Base-by-base conservation (phyloP, 495 filamentous ascomycete species). In the Xylaria palmicola region DNA sequence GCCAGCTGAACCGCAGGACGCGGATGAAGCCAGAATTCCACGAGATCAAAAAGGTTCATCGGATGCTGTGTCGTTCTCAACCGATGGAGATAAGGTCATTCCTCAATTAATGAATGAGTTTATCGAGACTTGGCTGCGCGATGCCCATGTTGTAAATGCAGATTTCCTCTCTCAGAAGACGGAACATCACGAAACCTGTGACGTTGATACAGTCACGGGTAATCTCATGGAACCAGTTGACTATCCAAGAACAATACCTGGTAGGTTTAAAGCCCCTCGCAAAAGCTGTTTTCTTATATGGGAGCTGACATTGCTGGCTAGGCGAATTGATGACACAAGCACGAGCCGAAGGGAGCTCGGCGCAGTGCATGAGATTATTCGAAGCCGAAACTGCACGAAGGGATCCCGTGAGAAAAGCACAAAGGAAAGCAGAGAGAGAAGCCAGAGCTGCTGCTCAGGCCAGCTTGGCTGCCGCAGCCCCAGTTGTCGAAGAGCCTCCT, bases 161-260 rank as follows among this genome's bases (percentile, higher is more conserved):
- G 19, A 53, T 7, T 68, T 74, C 24, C 24, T 63, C 10, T 26
- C 62, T 0, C n/a, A 54, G 20, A 47, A 50, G 0, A 34, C 55
- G 10, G 24, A 36, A 3, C 34, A 60, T 3, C 71, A 77, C 17
- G 70, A 63, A 40, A 36, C 41, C 1, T 67, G 66, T 24, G 76
- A 75, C 19, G 57, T 79, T 15, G 56, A 77, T 48, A 61, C 76
- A 1, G 6, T 45, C 13, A 74, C 65, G 0, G 75, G 76, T 17
- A 3, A 7, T 17, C 63, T 76, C 20, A 27, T 75, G 27, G 29
- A 54, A 6, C 74, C 74, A 0, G 30, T 73, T 4, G 13, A 44
- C 2, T 56, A 71, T 15, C 64, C 68, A 1, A 56, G 64, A 0
- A 75, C 72, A 26, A 20, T 65, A 22, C 43, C 0, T 1, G 6